Evolutionary conservation across 257 asterid genomes (phyloP), one percentile per base, ranked within the genome.

Genomic region (Gentiana macrophylla): DNA sequence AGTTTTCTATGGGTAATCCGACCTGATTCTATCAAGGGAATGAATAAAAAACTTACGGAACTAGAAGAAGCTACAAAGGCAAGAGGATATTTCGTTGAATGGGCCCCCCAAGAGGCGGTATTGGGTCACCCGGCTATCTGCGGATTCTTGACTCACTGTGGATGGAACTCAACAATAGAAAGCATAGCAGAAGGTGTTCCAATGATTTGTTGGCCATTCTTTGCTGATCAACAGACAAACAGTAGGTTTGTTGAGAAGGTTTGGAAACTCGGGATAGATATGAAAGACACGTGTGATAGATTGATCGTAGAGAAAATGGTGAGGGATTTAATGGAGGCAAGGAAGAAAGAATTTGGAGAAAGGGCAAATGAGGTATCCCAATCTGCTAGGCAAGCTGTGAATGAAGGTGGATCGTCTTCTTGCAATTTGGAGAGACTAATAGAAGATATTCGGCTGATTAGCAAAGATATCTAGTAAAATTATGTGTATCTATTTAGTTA

Each of bases 1-100:
- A 54, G 56, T 2, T 73, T 73, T 32, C 49, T 73, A 49, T 64
- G 70, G 78, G 78, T 64, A 3, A 62, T 64, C 36, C 38, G 69
- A 9, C 71, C 68, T 0, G 49, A 45, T 41, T 51, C 12, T 3
- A 55, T 51, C 33, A 45, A 33, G 34, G 43, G 62, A 15, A 6
- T 47, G 44, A 59, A 1, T 8, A 3, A 6, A 5, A 35, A 35
- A n/a, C 63, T 36, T 1, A 5, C 1, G 0, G 49, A 9, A 0
- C 37, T 35, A 7, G 24, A 0, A 6, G 64, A 12, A 37, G 49
- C 5, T 12, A 4, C 49, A 1, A 46, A 50, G 0, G 49, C 15
- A 37, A 51, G 58, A 50, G 58, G 57, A 37, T n/a, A 11, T 5
- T 24, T 61, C 0, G 52, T 51, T 8, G 41, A 61, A 3, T 61